Evolutionary conservation across 257 asterid genomes (phyloP).

Genomic region (Galeopsis tetrahit): DNA sequence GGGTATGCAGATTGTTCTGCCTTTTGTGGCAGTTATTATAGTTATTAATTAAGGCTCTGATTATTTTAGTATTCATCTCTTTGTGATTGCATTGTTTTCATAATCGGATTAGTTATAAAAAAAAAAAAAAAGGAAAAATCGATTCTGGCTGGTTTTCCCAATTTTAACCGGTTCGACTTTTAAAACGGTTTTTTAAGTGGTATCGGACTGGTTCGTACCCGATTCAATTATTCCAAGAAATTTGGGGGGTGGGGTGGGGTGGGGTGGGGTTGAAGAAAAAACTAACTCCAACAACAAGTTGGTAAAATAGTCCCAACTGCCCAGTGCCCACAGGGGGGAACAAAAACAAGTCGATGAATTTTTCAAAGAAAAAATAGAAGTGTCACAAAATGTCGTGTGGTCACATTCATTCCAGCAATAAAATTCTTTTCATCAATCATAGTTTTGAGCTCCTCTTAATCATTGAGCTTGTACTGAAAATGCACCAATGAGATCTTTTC

Average conservation of each 20-base stretch:
- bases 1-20: background rate
- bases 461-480: constrained; percentile 31
- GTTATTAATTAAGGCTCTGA: constrained; percentile 1
- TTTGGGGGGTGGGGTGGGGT: background rate
- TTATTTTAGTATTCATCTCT: too few species aligned
- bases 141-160: too few species aligned
- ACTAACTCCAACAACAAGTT: constrained; percentile 36
- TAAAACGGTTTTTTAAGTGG: too few species aligned
- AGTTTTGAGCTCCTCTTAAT: constrained; percentile 24
- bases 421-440: constrained; percentile 26
- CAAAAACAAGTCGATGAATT: constrained; percentile 30
- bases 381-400: constrained; percentile 33
- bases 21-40: constrained; percentile 29
- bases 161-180: too few species aligned
- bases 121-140: too few species aligned
- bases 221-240: background rate
- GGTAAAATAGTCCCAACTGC: constrained; percentile 39
- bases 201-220: too few species aligned
- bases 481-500: constrained; percentile 3
- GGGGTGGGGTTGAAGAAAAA: constrained; percentile 22
- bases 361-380: background rate
- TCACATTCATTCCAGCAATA: constrained; percentile 34
- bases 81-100: too few species aligned
- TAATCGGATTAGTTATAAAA: too few species aligned
- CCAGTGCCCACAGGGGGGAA: constrained; percentile 33